Conservation (phyloP, 1,284 basidiomycete species). For the Malassezia globosa region DNA sequence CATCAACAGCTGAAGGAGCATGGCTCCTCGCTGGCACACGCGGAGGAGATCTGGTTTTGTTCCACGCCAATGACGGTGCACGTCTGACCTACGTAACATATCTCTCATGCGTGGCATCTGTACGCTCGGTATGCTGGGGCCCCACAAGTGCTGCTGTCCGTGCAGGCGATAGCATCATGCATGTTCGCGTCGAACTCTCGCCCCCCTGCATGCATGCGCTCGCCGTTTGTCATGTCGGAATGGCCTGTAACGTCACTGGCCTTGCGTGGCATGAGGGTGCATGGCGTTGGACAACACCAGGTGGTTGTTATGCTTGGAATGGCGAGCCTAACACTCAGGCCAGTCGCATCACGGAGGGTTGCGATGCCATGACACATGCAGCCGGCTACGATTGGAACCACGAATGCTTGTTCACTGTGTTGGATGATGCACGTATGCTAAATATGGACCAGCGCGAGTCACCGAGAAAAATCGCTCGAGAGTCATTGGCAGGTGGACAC, state of each 20-base stretch:
- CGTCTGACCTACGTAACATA: too few species aligned
- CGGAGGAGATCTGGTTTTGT: slow-evolving; percentile 9
- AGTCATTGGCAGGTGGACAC: too few species aligned
- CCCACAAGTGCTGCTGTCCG: too few species aligned
- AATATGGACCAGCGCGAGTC: too few species aligned
- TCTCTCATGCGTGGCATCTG: too few species aligned
- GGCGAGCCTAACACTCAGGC: background rate
- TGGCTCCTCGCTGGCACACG: slow-evolving; percentile 12
- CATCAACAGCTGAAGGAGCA: background rate
- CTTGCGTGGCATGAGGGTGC: background rate
- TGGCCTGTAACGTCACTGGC: background rate
- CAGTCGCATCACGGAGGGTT: background rate
- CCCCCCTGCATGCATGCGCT: too few species aligned
- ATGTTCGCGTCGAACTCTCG: too few species aligned
- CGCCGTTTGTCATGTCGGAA: too few species aligned
- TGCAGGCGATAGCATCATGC: too few species aligned
- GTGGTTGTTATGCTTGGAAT: background rate
- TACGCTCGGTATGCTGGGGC: too few species aligned
- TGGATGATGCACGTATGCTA: background rate
- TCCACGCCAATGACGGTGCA: background rate
- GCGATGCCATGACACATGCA: background rate
- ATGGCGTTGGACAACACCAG: slow-evolving; percentile 4
- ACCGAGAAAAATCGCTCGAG: too few species aligned
- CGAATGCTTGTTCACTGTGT: too few species aligned
- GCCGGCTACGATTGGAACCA: background rate